Evolutionary conservation across 768 basidiomycete genomes (phyloP).

Genomic region (Clitopilus passeckerianus): DNA sequence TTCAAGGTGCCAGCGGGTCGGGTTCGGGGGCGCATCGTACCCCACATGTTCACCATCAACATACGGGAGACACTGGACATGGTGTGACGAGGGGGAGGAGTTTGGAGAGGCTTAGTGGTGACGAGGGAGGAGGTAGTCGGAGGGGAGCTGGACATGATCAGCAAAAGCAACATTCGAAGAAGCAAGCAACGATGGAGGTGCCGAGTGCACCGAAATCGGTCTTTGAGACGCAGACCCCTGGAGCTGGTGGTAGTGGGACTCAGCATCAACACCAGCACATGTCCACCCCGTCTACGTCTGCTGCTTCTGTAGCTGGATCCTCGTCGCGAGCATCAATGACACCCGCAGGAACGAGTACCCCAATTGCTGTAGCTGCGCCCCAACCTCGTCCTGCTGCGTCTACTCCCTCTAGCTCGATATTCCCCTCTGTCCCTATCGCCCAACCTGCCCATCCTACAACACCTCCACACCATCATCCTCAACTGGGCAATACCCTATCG

Average conservation of each 20-base stretch:
- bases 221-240: slow-evolving; percentile 15
- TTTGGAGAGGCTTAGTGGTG: neutral
- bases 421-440: neutral
- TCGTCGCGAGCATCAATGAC: neutral
- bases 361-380: neutral
- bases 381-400: neutral
- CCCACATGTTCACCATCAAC: neutral
- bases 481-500: neutral
- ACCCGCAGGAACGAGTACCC: neutral
- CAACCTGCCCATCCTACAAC: neutral
- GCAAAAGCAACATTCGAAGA: neutral
- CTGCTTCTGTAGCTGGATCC: neutral
- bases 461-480: neutral
- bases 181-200: slow-evolving; percentile 2
- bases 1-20: slow-evolving; percentile 1
- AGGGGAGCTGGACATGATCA: neutral
- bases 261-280: neutral
- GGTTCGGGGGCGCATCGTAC: too few relatives aligned
- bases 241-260: neutral
- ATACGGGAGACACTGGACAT: slow-evolving; percentile 1
- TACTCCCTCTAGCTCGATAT: neutral
- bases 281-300: neutral
- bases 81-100: neutral
- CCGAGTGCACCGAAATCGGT: slow-evolving; percentile 32
- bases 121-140: too few relatives aligned